These are phyloP conservation scores for Auriscalpium vulgare DNA, from an alignment of 768 basidiomycete species.

Conservation along the genomic window DNA sequence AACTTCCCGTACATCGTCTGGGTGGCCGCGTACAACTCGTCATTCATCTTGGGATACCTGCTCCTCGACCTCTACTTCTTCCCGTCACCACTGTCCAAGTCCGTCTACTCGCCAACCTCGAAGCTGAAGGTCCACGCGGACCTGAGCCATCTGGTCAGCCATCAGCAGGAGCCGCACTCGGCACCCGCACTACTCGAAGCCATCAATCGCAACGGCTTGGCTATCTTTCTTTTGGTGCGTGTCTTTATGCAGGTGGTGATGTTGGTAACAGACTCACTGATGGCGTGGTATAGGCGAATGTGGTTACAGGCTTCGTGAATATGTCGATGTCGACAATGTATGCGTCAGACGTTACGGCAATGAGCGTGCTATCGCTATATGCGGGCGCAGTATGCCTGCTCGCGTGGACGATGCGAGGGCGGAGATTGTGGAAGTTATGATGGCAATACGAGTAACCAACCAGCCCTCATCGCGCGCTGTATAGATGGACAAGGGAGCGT, in stretches of 20 bases:
- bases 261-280: background rate
- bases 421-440: constrained; percentile 28
- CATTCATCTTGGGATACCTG: constrained; percentile 77
- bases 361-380: constrained; percentile 59
- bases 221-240: constrained; percentile 74
- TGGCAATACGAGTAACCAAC: too few species aligned
- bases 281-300: constrained; percentile 57
- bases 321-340: constrained; percentile 79
- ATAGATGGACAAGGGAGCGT: too few species aligned
- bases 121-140: constrained; percentile 24
- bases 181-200: constrained; percentile 62
- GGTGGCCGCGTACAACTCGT: constrained; percentile 82
- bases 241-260: background rate
- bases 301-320: constrained; percentile 81
- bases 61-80: constrained; percentile 67
- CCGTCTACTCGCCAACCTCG: constrained; percentile 27
- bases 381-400: constrained; percentile 45
- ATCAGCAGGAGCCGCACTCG: constrained; percentile 19
- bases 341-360: constrained; percentile 41
- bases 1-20: constrained; percentile 87
- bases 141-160: constrained; percentile 18
- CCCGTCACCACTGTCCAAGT: constrained; percentile 31
- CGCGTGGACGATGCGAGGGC: constrained; percentile 48
- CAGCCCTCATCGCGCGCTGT: too few species aligned
- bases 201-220: constrained; percentile 74